Evolutionary conservation across 1,284 basidiomycete genomes (phyloP), one percentile per base, ranked within the genome.

Genomic region (Irpex lacteus): DNA sequence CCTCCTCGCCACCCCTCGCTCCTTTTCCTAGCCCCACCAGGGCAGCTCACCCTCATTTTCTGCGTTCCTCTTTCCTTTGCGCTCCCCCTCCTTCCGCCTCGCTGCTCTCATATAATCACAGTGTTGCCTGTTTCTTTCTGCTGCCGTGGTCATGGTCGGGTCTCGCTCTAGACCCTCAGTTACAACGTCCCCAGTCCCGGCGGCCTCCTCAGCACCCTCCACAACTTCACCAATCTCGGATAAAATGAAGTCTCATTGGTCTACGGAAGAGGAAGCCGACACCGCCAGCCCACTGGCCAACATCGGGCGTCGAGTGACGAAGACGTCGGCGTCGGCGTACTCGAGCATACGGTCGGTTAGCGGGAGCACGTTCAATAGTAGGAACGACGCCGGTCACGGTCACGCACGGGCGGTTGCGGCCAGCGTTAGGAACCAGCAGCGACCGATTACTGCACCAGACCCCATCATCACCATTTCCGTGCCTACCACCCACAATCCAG

Each of bases 391-490:
- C 18, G 37, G 40, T 59, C 38, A 65, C 60, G 26, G 38, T 56
- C 32, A 60, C 63, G 54, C 59, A 59, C 53, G 34, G 60, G 37
- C 64, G 61, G 59, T 44, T 55, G 57, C 52, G 63, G 40, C 63
- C 64, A 59, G 66, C 68, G 68, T 63, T 61, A 66, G 67, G 47
- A 64, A 64, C 62, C 65, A 66, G 26, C 26, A 26, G 57, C 70
- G 72, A 60, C 69, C 72, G 49, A 75, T 74, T 32, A 68, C 70
- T 62, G 72, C 74, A 62, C 73, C 74, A 63, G 74, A 75, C 70
- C 74, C 73, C 63, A 74, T 75, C 70, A 75, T 75, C 61, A 75
- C 74, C 63, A 74, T 75, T 60, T 75, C 72, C 36, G 63, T 62
- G 32, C 63, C 70, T 56, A 61, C 67, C 60, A 59, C 62, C 50